Evolutionary conservation across 495 filamentous ascomycete genomes (phyloP), one percentile per base, ranked within the genome.

Genomic region (Arthonia radiata): DNA sequence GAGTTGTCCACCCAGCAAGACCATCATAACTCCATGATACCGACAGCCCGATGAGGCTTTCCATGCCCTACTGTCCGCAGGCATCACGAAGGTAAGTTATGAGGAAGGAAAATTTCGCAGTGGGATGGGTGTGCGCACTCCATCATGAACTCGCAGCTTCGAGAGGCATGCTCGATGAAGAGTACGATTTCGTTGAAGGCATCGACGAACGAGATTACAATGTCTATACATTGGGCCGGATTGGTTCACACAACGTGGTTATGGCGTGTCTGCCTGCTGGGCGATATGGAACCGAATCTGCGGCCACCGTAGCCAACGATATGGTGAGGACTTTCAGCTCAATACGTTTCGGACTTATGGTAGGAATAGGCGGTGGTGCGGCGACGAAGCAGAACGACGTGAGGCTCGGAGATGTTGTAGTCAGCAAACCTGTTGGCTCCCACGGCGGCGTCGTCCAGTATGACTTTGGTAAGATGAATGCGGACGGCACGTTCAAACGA

Each of bases 401-500:
- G 24, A 40, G 42, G 23, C 43, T 57, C 23, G 54, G 55, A 19
- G 47, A 54, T 39, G 41, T 61, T 14, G 51, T 57, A 2, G 43
- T 60, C 26, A 48, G 52, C 37, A 32, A 41, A 8, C 44, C 48
- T 5, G 35, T 17, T n/a, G 33, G 27, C 10, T 37, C 16, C 5
- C 36, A 32, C 30, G 38, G 40, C 17, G 49, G 52, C 13, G 52
- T 57, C 1, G 38, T 58, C 5, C 47, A 54, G 31, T 56, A 36
- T 31, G 44, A 56, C 26, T 43, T 41, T 29, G 56, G 53, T 3
- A 59, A 56, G 25, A 35, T 37, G 6, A 19, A 24, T 2, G 8
- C 2, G 2, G 23, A 25, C 9, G 40, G 40, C 5, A 11, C 28
- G 6, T 50, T 54, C 29, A 23, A 32, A 26, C 42, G 36, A 8